Evolutionary conservation across 208 protist species (phyloP).

Genomic region (Wallacemonas collosoma): DNA sequence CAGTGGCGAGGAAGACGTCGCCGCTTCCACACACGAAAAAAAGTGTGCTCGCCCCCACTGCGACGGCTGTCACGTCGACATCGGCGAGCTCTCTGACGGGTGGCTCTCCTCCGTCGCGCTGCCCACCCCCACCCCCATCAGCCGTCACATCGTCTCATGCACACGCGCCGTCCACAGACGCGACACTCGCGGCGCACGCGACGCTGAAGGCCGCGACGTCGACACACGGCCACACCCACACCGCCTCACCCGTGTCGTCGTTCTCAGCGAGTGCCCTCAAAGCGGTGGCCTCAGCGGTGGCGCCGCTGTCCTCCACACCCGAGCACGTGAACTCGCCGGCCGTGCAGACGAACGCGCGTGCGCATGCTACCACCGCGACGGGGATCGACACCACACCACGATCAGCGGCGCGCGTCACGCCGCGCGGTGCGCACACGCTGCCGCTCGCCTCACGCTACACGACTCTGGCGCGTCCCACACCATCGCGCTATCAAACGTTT

Average conservation of each 20-base stretch:
- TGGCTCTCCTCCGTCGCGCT: no score
- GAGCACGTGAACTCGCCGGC: no score
- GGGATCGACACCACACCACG: no score
- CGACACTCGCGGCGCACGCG: no score
- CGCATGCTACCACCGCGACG: background rate
- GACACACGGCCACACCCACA: no score
- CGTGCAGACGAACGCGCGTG: background rate
- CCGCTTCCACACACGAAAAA: no score
- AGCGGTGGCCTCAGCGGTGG: conserved; percentile 1
- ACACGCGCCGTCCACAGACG: no score
- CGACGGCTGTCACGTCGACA: background rate
- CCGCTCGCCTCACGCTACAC: conserved; percentile 10
- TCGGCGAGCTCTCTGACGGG: background rate
- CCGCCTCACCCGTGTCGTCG: background rate
- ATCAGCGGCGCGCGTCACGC: background rate
- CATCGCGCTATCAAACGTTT: conserved; percentile 23
- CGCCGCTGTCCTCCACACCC: background rate
- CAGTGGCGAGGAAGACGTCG: no score
- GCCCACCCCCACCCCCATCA: no score
- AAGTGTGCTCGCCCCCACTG: no score
- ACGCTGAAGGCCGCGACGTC: no score
- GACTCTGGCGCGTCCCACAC: conserved; percentile 5
- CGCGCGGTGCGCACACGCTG: background rate
- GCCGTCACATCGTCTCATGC: no score
- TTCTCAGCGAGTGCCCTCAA: conserved; percentile 1